Evolutionary conservation across 306 rosid species (phyloP).

Genomic region (Argentina anserina): DNA sequence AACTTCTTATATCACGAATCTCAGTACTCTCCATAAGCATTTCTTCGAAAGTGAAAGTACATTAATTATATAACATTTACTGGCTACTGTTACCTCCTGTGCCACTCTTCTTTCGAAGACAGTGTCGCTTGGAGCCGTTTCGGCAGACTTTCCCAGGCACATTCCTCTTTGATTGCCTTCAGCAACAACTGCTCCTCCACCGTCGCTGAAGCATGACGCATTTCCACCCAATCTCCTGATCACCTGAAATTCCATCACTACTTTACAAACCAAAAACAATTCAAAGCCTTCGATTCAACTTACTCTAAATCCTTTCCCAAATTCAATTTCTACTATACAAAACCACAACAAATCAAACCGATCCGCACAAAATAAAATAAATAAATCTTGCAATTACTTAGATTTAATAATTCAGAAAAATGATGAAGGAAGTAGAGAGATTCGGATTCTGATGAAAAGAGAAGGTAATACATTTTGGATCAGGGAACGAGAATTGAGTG

Average conservation of each 20-base stretch:
- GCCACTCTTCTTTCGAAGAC: conserved; percentile 87
- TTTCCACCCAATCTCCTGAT: conserved; percentile 36
- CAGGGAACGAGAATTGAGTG: not conserved
- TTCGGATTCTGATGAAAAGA: not conserved
- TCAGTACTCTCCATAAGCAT: not conserved
- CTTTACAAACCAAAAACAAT: not conserved
- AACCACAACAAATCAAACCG: not conserved
- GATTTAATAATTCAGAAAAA: no score
- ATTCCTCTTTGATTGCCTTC: conserved; percentile 78
- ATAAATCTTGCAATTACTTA: no score
- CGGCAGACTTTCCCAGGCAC: conserved; percentile 78
- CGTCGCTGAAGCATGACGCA: conserved; percentile 61
- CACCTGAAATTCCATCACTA: not conserved
- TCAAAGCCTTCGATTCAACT: conserved; percentile 6
- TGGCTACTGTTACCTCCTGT: conserved; percentile 49
- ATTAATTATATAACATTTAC: not conserved
- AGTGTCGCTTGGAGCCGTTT: conserved; percentile 67
- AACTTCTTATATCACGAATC: not conserved
- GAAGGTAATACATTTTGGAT: not conserved
- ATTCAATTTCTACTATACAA: not conserved
- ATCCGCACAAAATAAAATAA: not conserved
- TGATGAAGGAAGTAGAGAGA: not conserved
- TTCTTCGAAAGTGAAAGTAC: not conserved
- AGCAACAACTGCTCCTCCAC: conserved; percentile 64
- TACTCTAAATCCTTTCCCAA: not conserved